Percentiles rank a stretch among this genome's conserved stretches.
phyloP scores from a whole-genome alignment of 2,329 filamentous ascomycete species.

The Pseudogymnoascus sp. region DNA sequence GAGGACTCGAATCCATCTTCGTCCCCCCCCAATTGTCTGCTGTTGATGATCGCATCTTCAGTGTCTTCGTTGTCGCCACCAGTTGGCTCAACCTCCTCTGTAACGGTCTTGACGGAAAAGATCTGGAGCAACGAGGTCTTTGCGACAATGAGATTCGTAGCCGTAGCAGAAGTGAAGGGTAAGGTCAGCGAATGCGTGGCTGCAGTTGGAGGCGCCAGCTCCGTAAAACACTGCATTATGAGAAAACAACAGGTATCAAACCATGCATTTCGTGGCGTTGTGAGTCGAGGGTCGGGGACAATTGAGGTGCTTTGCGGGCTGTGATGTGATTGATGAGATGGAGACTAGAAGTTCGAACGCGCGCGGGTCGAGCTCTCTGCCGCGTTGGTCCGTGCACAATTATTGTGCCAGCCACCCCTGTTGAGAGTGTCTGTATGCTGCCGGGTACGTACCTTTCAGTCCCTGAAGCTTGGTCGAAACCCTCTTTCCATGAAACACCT shows the following conservation, averaged over 20 bases:
- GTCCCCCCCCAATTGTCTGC: conserved; percentile 44
- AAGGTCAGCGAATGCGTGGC: conserved; percentile 80
- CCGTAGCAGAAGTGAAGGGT: conserved; percentile 65
- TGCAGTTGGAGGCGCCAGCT: conserved; percentile 87
- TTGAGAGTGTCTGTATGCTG: neutral
- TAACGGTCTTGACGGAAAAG: conserved; percentile 64
- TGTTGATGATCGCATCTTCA: conserved; percentile 41
- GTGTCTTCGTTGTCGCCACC: conserved; percentile 25
- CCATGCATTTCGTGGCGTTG: neutral
- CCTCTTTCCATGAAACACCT: neutral
- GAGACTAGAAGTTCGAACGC: neutral
- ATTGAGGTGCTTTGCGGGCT: neutral
- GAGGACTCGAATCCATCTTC: conserved; percentile 59
- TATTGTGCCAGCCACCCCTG: neutral
- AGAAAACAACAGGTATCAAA: neutral
- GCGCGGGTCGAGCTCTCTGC: neutral
- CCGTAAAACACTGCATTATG: conserved; percentile 93
- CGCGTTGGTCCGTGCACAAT: conserved; percentile 1
- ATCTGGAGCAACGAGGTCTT: conserved; percentile 91
- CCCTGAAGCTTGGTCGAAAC: conserved; percentile 7
- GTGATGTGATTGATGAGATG: neutral
- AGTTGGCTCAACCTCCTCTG: conserved; percentile 44
- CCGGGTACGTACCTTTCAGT: neutral
- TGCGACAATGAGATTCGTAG: conserved; percentile 81
- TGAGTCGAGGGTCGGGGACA: neutral